Evolutionary conservation across 768 basidiomycete genomes (phyloP).

Genomic region (Podaxis sp.): DNA sequence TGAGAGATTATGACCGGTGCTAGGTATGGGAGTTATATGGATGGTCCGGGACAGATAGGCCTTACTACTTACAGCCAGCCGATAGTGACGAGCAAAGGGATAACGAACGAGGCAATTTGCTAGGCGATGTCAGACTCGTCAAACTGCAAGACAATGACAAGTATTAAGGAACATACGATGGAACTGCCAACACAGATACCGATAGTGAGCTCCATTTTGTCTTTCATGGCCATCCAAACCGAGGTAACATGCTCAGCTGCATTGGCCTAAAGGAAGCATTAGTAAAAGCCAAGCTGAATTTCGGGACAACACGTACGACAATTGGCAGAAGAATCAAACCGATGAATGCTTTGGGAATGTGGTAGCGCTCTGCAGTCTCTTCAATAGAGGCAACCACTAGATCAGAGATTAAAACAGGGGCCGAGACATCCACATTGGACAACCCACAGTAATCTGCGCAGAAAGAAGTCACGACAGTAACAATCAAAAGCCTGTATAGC

Average conservation of each 20-base stretch:
- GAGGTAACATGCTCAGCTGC: slow-evolving; percentile 85
- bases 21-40: slow-evolving; percentile 22
- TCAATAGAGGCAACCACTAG: slow-evolving; percentile 90
- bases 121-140: slow-evolving; percentile 23
- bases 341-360: slow-evolving; percentile 83
- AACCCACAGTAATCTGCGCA: slow-evolving; percentile 82
- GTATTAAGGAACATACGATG: slow-evolving; percentile 49
- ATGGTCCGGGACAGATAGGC: slow-evolving; percentile 7
- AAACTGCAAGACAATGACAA: neutral
- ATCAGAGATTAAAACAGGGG: slow-evolving; percentile 22
- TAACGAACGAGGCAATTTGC: slow-evolving; percentile 87
- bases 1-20: slow-evolving; percentile 68
- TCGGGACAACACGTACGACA: slow-evolving; percentile 50
- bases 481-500: slow-evolving; percentile 53
- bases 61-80: slow-evolving; percentile 72
- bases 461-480: slow-evolving; percentile 83
- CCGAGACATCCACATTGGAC: neutral
- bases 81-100: slow-evolving; percentile 84
- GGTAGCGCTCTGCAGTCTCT: slow-evolving; percentile 79
- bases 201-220: slow-evolving; percentile 64
- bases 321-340: slow-evolving; percentile 86
- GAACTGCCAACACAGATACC: slow-evolving; percentile 80
- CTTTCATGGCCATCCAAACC: slow-evolving; percentile 86
- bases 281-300: neutral
- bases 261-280: slow-evolving; percentile 48